phyloP scores from a whole-genome alignment of 116 monocot species.

The Zostera marina region DNA sequence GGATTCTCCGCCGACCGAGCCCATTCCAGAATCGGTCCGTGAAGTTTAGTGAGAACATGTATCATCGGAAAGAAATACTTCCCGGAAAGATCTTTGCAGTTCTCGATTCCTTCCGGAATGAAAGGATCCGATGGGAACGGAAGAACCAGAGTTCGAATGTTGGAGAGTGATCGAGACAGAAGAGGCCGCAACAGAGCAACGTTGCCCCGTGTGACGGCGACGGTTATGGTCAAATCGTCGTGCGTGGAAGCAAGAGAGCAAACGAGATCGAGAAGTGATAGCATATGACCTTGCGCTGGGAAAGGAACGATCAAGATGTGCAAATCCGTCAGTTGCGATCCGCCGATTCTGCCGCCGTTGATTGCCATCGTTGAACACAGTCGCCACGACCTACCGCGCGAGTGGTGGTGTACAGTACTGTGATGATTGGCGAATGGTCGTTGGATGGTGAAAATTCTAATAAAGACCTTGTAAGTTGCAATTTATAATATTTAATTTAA shows the following conservation, averaged over 20 bases:
- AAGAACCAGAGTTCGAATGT: slow-evolving; percentile 20
- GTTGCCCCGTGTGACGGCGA: slow-evolving; percentile 35
- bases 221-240: slow-evolving; percentile 22
- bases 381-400: too few relatives aligned
- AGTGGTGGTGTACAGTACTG: too few relatives aligned
- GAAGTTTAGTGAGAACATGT: slow-evolving; percentile 14
- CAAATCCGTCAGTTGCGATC: not conserved
- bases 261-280: slow-evolving; percentile 26
- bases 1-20: slow-evolving; percentile 9
- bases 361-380: too few relatives aligned
- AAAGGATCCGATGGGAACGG: slow-evolving; percentile 20
- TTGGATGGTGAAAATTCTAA: too few relatives aligned
- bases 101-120: slow-evolving; percentile 22
- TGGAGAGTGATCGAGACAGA: slow-evolving; percentile 18
- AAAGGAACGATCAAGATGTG: slow-evolving; percentile 13
- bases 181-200: slow-evolving; percentile 21
- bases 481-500: too few relatives aligned
- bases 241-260: slow-evolving; percentile 10
- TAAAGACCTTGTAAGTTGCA: too few relatives aligned
- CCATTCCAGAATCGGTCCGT: slow-evolving; percentile 28
- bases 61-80: slow-evolving; percentile 5
- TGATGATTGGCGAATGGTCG: too few relatives aligned
- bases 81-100: slow-evolving; percentile 6
- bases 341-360: too few relatives aligned
- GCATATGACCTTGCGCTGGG: slow-evolving; percentile 25